Base-by-base conservation (phyloP, 2,329 filamentous ascomycete species). In the Tolypocladium amazonense region DNA sequence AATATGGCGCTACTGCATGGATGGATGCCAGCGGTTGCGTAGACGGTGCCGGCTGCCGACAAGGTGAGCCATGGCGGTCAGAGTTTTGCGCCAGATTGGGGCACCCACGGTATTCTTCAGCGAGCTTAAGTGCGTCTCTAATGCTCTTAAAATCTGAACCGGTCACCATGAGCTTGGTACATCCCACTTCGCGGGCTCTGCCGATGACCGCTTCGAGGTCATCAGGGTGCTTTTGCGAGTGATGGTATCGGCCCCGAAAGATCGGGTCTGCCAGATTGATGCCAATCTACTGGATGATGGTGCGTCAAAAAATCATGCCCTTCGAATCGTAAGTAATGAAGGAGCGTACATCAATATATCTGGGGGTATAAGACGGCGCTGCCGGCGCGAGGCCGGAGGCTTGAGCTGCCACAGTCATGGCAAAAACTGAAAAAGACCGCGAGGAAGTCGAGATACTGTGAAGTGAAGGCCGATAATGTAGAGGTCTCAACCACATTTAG, bases 261-360 rank as follows among this genome's bases (percentile, higher is more conserved):
- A 97, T 90, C 58, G 90, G 89, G 70, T 99, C 94, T 58, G 92
- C 89, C 59, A 99, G 83, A 73, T 99, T 99, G 79, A 99, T 97
- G 60, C 93, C 94, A 69, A 99, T 88, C 85, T 88, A 70, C 63
- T 67, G 41, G 65, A 63, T 43, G 43, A 39, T 9, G 7, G 20
- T 20, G 18, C 27, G 56, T 61, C 50, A 61, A 56, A n/a, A 37
- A 57, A 57, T 55, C 50, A 59, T 60, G 35, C 33, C 54, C 39
- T 55, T 33, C 56, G 62, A 30, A 15, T 5, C 33, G 8, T 23
- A 15, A 30, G 33, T 3, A 33, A 5, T n/a, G 43, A 38, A 30
- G 39, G 43, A 18, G 62, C 79, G 68, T 76, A 87, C 84, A 81
- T 87, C 84, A 62, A 86, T 81, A 66, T 85, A 87, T 68, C 82